phyloP scores from a whole-genome alignment of 495 filamentous ascomycete genomes.

The Chlorociboria aeruginascens region DNA sequence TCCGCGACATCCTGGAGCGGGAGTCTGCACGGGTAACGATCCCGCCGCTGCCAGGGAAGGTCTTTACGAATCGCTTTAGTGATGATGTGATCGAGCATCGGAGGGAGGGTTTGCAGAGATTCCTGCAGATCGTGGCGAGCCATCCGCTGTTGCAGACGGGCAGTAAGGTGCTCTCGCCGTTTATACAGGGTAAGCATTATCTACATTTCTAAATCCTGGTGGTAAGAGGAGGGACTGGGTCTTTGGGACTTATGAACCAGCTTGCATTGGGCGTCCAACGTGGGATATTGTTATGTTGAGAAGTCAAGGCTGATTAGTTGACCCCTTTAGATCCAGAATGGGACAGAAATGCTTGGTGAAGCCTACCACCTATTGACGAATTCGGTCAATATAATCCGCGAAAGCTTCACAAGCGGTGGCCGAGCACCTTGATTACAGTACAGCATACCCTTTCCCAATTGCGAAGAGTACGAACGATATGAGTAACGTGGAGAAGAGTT shows the following conservation, averaged over 20 bases:
- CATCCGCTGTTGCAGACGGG: slow-evolving; percentile 96
- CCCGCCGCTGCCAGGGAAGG: slow-evolving; percentile 90
- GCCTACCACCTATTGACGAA: slow-evolving; percentile 4
- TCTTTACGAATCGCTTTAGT: slow-evolving; percentile 95
- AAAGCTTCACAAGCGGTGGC: slow-evolving; percentile 36
- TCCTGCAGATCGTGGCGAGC: slow-evolving; percentile 93
- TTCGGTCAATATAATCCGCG: slow-evolving; percentile 25
- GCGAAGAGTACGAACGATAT: slow-evolving; percentile 13
- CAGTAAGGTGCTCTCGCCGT: slow-evolving; percentile 88
- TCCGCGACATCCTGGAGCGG: slow-evolving; percentile 94
- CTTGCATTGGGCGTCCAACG: too few relatives aligned
- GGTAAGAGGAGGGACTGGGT: background rate
- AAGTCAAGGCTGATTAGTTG: slow-evolving; percentile 4
- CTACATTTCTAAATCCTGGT: too few relatives aligned
- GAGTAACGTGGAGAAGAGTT: background rate
- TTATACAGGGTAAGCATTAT: slow-evolving; percentile 93
- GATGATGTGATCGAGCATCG: slow-evolving; percentile 98
- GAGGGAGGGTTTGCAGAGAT: slow-evolving; percentile 82
- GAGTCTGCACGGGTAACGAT: slow-evolving; percentile 91
- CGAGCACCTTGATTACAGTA: slow-evolving; percentile 16
- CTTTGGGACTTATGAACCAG: background rate
- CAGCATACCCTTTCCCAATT: slow-evolving; percentile 14
- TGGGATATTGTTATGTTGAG: background rate
- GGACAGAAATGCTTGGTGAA: slow-evolving; percentile 67
- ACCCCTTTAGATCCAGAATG: slow-evolving; percentile 53